Percentiles rank a stretch among this genome's conserved stretches.
Conservation (phyloP, 2,329 filamentous ascomycete species). For the Podosphaera leucotricha region DNA sequence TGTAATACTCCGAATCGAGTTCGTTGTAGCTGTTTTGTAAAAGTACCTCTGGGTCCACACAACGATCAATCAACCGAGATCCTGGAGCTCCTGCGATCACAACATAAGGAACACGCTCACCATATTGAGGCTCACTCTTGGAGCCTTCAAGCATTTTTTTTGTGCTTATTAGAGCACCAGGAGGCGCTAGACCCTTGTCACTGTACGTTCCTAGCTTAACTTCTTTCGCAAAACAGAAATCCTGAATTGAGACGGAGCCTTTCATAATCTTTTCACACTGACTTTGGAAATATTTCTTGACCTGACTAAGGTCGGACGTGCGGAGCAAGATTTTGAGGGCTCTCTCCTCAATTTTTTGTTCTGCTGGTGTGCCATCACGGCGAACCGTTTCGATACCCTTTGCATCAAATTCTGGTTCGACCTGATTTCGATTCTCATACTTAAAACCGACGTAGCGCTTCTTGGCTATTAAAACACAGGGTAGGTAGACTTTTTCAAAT, state of each 20-base stretch:
- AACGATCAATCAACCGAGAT: conserved; percentile 66
- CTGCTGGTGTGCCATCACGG: conserved; percentile 78
- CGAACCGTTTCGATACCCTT: conserved; percentile 97
- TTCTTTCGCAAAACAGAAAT: conserved; percentile 88
- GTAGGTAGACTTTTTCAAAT: conserved; percentile 96
- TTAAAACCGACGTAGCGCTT: conserved; percentile 98
- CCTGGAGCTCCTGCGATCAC: conserved; percentile 75
- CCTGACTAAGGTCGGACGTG: conserved; percentile 65
- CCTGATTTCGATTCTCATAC: conserved; percentile 58
- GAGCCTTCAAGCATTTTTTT: conserved; percentile 71
- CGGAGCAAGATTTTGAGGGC: conserved; percentile 74
- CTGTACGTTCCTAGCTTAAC: conserved; percentile 79
- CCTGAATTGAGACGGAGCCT: conserved; percentile 68
- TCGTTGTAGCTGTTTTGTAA: conserved; percentile 53
- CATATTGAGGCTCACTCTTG: conserved; percentile 75
- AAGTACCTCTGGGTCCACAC: conserved; percentile 66
- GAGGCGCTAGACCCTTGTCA: conserved; percentile 54
- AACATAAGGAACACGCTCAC: conserved; percentile 85
- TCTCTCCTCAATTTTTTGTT: conserved; percentile 92
- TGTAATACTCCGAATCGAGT: conserved; percentile 91
- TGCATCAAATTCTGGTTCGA: conserved; percentile 74
- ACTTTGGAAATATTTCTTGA: conserved; percentile 72
- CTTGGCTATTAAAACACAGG: conserved; percentile 81
- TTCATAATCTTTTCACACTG: conserved; percentile 88
- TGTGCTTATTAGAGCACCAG: conserved; percentile 72